Evolutionary conservation across 306 rosid genomes (phyloP), one percentile per base, ranked within the genome.

Genomic region (Rosa chinensis): DNA sequence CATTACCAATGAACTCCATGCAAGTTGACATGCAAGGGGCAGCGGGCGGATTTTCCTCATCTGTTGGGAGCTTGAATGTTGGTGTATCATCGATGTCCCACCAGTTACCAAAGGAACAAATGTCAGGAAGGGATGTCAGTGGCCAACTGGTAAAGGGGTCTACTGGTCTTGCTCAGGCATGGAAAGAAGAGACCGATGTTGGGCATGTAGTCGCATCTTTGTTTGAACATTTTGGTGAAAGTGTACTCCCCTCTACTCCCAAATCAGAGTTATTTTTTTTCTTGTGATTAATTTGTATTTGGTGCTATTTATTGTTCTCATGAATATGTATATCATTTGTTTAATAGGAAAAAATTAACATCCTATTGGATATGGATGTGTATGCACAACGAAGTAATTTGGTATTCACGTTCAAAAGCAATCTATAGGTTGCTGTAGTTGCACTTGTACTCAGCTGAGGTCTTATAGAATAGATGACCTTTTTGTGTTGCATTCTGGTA

Each of bases 161-260:
- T 48, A 35, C 89, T 68, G 80, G 85, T 84, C 92, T 89, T 84
- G 89, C 94, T 75, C 89, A 87, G 79, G 92, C 96, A 48, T 92
- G 99, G 99, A 95, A 92, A 86, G 99, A 95, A 75, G 91, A 95
- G 78, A 80, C 80, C 25, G 93, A 91, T 87, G 86, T 89, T 45
- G 98, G 94, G 49, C 87, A 83, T 50, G 44, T 95, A 78, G 66
- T 95, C 47, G 84, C 91, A 14, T 83, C 93, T 0, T 55, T 90
- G 81, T 87, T 80, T 58, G 96, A 86, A 82, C 75, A 89, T 61
- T 95, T 95, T 63, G 96, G 97, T 4, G 89, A 89, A 82, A 84
- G 95, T 42, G 21, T 95, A 72, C 79, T 86, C n/a, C 74, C 94
- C 70, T 91, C 85, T 47, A 70, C 80, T 45, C 97, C 96, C 20